These are phyloP conservation scores for Lomentospora prolificans DNA, from an alignment of 2,329 filamentous ascomycete species.

Conservation along the genomic window DNA sequence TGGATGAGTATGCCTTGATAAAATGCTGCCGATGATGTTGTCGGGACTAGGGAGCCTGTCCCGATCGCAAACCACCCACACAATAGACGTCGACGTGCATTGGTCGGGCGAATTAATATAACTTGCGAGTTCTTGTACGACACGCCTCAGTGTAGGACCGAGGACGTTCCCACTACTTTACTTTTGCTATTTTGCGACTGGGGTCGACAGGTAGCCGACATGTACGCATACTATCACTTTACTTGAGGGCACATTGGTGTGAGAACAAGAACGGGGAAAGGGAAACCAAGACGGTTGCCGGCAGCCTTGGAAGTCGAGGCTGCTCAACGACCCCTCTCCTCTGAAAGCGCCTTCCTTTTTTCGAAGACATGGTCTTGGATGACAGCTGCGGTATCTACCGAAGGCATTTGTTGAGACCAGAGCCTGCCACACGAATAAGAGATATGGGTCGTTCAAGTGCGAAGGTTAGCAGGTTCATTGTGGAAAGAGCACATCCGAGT, in stretches of 20 bases:
- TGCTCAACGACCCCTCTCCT: not conserved
- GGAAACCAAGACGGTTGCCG: not conserved
- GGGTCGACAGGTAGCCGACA: not conserved
- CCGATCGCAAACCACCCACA: too few relatives aligned
- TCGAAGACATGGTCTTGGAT: not conserved
- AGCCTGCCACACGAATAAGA: not conserved
- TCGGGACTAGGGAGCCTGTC: too few relatives aligned
- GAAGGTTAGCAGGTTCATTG: not conserved
- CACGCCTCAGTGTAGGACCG: not conserved
- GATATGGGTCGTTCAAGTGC: not conserved
- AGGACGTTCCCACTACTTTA: not conserved
- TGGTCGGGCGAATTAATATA: conserved; percentile 1
- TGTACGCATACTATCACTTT: not conserved
- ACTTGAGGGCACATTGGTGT: not conserved
- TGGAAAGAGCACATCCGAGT: not conserved
- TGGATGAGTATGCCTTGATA: too few relatives aligned
- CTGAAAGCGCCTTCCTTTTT: not conserved
- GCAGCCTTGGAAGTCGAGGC: not conserved
- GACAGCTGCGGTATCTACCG: not conserved
- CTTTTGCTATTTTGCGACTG: not conserved
- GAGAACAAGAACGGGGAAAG: not conserved
- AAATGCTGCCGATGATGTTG: too few relatives aligned
- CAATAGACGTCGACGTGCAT: not conserved
- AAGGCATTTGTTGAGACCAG: not conserved
- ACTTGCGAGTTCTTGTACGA: not conserved